Conservation (phyloP, 768 basidiomycete genomes). For the Suillus alpinus region DNA sequence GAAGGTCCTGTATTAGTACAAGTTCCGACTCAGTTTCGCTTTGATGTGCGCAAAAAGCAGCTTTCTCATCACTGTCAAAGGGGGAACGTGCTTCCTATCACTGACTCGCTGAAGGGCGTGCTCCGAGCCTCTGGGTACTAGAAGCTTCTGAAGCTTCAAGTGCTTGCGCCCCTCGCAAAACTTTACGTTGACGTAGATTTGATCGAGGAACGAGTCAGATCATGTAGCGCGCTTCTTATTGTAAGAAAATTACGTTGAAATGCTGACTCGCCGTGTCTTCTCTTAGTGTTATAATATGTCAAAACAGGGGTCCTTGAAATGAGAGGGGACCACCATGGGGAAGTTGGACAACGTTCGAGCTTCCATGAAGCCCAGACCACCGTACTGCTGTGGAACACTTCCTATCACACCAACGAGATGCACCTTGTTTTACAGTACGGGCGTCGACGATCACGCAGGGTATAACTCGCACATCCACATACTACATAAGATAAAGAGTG, state of each 20-base stretch:
- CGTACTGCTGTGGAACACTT: slow-evolving; percentile 1
- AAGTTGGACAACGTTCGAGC: slow-evolving; percentile 3
- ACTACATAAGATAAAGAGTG: neutral
- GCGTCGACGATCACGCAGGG: neutral
- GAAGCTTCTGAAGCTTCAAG: neutral
- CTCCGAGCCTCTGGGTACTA: too few relatives aligned
- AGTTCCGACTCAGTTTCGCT: neutral
- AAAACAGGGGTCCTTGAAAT: neutral
- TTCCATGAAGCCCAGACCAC: slow-evolving; percentile 1
- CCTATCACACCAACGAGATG: neutral
- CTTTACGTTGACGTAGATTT: neutral
- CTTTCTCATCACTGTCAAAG: neutral
- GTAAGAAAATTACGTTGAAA: neutral
- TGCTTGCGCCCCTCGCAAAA: neutral
- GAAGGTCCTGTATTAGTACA: neutral
- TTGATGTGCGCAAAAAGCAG: neutral
- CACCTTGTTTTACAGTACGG: neutral
- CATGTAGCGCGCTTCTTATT: neutral
- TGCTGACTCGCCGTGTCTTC: neutral
- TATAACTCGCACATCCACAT: neutral
- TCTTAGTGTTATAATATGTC: neutral
- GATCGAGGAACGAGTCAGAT: neutral
- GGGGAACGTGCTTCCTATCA: neutral
- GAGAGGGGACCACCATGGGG: neutral
- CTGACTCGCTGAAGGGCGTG: neutral